Conservation (phyloP, 805 yeast genomes). For the Starmerella stigmatis region DNA sequence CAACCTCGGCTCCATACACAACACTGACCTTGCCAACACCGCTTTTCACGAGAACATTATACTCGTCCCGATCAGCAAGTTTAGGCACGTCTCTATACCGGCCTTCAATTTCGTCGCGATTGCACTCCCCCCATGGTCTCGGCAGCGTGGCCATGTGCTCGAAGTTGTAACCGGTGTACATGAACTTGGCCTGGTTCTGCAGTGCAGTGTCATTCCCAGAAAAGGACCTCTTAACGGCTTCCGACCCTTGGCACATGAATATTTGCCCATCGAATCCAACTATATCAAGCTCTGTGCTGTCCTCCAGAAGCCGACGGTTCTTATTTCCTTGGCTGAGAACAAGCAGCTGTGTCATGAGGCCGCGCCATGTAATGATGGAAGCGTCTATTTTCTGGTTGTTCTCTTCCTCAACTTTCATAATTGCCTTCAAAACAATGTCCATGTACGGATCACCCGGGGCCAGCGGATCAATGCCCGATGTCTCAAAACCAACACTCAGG, state of each 20-base stretch:
- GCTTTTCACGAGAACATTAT: constrained; percentile 66
- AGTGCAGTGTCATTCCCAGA: not conserved
- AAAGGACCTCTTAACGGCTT: constrained; percentile 16
- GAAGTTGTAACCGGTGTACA: constrained; percentile 60
- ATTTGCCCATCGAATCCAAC: constrained; percentile 52
- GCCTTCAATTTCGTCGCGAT: constrained; percentile 58
- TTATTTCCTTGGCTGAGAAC: constrained; percentile 47
- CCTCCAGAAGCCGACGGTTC: constrained; percentile 29
- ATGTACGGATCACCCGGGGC: constrained; percentile 33
- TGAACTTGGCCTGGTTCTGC: constrained; percentile 21
- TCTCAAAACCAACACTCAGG: constrained; percentile 51
- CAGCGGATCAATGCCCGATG: constrained; percentile 38
- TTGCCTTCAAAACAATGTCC: constrained; percentile 45
- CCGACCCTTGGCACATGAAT: constrained; percentile 34
- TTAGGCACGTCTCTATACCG: constrained; percentile 47
- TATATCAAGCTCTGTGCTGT: constrained; percentile 51
- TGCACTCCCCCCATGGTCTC: constrained; percentile 60
- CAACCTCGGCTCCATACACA: constrained; percentile 81
- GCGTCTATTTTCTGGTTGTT: constrained; percentile 40
- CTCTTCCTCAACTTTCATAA: constrained; percentile 45
- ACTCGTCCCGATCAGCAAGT: constrained; percentile 37
- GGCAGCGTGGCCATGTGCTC: constrained; percentile 60
- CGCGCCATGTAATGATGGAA: constrained; percentile 76
- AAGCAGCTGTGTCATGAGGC: constrained; percentile 65
- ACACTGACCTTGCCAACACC: constrained; percentile 67